Evolutionary conservation across 2,329 filamentous ascomycete genomes (phyloP).

Genomic region (Colletotrichum liaoningense): DNA sequence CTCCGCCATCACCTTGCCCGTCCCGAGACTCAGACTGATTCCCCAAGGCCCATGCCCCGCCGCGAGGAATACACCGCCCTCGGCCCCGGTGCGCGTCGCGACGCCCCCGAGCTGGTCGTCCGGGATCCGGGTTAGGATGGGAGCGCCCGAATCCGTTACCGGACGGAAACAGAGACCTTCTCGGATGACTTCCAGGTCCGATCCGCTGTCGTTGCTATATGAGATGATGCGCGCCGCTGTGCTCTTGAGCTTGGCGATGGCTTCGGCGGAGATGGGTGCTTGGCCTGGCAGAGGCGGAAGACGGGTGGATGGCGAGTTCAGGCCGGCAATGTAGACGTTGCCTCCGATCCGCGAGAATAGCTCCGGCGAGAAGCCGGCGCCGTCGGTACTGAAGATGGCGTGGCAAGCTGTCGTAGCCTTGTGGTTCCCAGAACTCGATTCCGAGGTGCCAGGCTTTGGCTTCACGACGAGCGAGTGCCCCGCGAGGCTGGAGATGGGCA

Average conservation of each 20-base stretch:
- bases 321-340: slow-evolving; percentile 78
- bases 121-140: slow-evolving; percentile 69
- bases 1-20: slow-evolving; percentile 77
- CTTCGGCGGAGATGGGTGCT: slow-evolving; percentile 51
- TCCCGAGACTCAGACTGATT: slow-evolving; percentile 72
- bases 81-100: slow-evolving; percentile 51
- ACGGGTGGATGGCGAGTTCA: slow-evolving; percentile 68
- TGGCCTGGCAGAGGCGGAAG: slow-evolving; percentile 69
- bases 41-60: slow-evolving; percentile 84
- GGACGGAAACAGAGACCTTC: slow-evolving; percentile 80
- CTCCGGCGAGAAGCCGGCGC: slow-evolving; percentile 73
- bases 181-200: slow-evolving; percentile 71
- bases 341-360: slow-evolving; percentile 75
- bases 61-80: slow-evolving; percentile 76
- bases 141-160: slow-evolving; percentile 71
- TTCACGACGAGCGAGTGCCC: slow-evolving; percentile 79
- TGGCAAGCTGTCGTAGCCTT: slow-evolving; percentile 64
- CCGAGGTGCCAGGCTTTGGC: slow-evolving; percentile 53
- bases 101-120: slow-evolving; percentile 65
- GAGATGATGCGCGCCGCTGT: slow-evolving; percentile 61
- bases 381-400: slow-evolving; percentile 74
- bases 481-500: slow-evolving; percentile 72
- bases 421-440: slow-evolving; percentile 49
- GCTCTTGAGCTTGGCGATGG: slow-evolving; percentile 61
- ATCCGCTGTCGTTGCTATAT: slow-evolving; percentile 44